Evolutionary conservation across 176 grass and related monocot species (phyloP).

Genomic region (Musa schizocarpa): DNA sequence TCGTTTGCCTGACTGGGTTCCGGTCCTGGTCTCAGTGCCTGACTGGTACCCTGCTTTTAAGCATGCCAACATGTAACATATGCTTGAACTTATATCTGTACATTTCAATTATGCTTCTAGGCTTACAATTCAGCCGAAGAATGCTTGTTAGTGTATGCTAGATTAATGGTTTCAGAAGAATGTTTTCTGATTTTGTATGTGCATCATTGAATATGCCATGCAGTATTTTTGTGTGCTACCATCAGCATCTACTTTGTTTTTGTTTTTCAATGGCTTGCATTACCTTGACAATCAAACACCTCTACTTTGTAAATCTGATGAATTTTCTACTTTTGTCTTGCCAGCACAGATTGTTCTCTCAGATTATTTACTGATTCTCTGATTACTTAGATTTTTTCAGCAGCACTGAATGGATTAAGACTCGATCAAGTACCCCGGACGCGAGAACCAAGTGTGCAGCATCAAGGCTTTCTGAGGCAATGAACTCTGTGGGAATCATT

Average conservation of each 20-base stretch:
- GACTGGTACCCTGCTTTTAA: too few relatives aligned
- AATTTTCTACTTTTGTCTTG: not conserved
- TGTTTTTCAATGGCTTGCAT: not conserved
- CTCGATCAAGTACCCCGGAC: constrained; percentile 44
- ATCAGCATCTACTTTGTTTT: not conserved
- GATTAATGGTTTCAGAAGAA: not conserved
- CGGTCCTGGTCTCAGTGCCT: too few relatives aligned
- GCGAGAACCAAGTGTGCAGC: constrained; percentile 50
- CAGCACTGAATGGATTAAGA: constrained; percentile 17
- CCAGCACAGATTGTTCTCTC: not conserved
- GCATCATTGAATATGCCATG: not conserved
- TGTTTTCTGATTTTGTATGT: not conserved
- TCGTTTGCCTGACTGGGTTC: too few relatives aligned
- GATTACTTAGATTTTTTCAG: not conserved
- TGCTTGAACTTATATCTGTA: too few relatives aligned
- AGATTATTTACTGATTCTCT: not conserved
- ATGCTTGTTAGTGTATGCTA: too few relatives aligned
- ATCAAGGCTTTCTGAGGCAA: constrained; percentile 27
- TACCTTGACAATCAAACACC: not conserved
- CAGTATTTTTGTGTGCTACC: not conserved
- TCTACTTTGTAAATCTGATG: too few relatives aligned
- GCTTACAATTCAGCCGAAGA: too few relatives aligned
- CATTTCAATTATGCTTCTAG: too few relatives aligned
- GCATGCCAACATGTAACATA: too few relatives aligned
- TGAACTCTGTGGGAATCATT: not conserved